A percentile compares a stretch with the other conserved stretches of the same genome.
Evolutionary conservation across 140 eudicot genomes (phyloP).

Genomic region (Ambrosia hybrid): DNA sequence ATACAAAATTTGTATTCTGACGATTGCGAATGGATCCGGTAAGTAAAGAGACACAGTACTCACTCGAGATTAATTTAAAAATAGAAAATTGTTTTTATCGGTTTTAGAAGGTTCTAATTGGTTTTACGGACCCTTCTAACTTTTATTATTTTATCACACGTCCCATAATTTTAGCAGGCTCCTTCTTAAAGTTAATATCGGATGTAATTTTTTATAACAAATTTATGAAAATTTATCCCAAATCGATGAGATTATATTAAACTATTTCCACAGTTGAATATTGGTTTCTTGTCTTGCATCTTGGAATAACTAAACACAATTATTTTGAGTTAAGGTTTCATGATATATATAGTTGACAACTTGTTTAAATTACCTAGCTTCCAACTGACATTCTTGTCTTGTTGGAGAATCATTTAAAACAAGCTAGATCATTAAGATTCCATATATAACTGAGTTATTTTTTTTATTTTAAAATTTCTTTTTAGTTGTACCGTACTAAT

Average conservation of each 20-base stretch:
- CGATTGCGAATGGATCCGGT: too few species aligned
- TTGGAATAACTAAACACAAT: conserved; percentile 4
- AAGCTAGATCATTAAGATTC: conserved; percentile 19
- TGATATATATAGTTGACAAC: neutral
- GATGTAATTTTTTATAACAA: too few species aligned
- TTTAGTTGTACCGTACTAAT: neutral
- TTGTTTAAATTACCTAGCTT: neutral
- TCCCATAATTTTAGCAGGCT: neutral
- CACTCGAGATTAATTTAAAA: too few species aligned
- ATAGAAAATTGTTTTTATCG: too few species aligned
- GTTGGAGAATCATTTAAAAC: conserved; percentile 11
- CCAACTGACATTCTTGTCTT: conserved; percentile 27
- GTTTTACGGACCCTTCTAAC: neutral
- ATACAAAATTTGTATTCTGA: neutral
- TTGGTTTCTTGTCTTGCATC: conserved; percentile 14
- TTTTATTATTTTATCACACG: neutral
- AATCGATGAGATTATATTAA: neutral
- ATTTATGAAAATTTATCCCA: neutral
- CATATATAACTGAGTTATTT: neutral
- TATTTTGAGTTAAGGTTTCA: neutral
- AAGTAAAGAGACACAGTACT: neutral
- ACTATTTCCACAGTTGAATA: neutral
- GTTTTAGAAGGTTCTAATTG: too few species aligned
- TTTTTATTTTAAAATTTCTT: neutral
- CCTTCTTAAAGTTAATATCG: too few species aligned